Percentiles rank a stretch among this genome's conserved stretches.
These are phyloP conservation scores for Phanerochaete carnosa DNA, from an alignment of 768 basidiomycete species.

Conservation along the genomic window DNA sequence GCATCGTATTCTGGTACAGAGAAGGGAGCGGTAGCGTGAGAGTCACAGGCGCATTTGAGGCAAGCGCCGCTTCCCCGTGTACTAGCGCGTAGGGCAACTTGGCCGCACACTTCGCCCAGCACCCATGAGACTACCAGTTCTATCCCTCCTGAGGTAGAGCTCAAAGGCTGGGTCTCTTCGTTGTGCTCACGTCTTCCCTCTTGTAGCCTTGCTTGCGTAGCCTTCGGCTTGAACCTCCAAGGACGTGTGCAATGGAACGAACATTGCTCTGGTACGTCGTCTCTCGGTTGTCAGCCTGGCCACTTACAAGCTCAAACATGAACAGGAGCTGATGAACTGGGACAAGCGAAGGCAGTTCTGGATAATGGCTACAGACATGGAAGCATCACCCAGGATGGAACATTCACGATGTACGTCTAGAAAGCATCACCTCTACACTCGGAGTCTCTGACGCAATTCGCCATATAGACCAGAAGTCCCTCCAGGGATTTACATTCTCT, in stretches of 20 bases:
- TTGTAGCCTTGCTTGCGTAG: conserved; percentile 23
- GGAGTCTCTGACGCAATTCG: background rate
- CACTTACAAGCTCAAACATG: background rate
- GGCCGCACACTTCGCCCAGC: background rate
- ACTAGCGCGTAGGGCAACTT: background rate
- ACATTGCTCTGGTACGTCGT: conserved; percentile 54
- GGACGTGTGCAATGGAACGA: conserved; percentile 72
- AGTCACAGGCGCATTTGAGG: background rate
- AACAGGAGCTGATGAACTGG: conserved; percentile 35
- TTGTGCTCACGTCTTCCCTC: background rate
- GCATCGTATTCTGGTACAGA: too few relatives aligned
- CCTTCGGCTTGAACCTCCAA: conserved; percentile 48
- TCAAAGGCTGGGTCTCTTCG: background rate
- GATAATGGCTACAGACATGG: conserved; percentile 56
- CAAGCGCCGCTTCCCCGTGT: background rate
- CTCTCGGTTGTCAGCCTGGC: background rate
- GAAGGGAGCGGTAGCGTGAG: too few relatives aligned
- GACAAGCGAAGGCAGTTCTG: conserved; percentile 55
- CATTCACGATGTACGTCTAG: conserved; percentile 64
- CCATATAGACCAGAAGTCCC: conserved; percentile 58
- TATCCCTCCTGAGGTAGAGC: background rate
- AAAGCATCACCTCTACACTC: background rate
- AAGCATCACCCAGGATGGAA: conserved; percentile 53
- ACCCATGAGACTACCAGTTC: background rate
- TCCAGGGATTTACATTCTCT: conserved; percentile 67